These are phyloP conservation scores for Rhodomyrtus tomentosa DNA, from an alignment of 345 rosid genomes.

Conservation along the genomic window DNA sequence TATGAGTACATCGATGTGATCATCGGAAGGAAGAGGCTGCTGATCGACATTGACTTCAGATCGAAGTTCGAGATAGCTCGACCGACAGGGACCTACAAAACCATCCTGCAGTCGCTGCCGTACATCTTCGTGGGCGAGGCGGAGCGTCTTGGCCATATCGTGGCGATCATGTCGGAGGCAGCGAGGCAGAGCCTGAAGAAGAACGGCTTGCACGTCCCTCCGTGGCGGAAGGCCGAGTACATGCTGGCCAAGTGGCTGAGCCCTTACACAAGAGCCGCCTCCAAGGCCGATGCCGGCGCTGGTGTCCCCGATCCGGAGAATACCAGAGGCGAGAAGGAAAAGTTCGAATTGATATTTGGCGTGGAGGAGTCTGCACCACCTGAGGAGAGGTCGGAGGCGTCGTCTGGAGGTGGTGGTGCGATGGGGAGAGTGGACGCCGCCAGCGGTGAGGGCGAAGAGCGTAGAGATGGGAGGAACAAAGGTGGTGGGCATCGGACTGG, in stretches of 20 bases:
- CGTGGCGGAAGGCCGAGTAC: constrained; percentile 92
- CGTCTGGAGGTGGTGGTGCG: neutral
- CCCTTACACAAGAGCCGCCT: constrained; percentile 30
- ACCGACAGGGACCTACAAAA: constrained; percentile 59
- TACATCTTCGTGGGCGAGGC: no score
- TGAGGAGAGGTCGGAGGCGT: neutral
- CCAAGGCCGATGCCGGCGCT: neutral
- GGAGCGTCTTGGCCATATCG: constrained; percentile 66
- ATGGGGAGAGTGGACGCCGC: no score
- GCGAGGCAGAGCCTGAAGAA: constrained; percentile 82
- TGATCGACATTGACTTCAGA: constrained; percentile 81
- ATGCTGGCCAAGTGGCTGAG: constrained; percentile 85
- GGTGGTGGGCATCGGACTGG: no score
- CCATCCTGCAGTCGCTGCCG: constrained; percentile 68
- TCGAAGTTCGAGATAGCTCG: constrained; percentile 95
- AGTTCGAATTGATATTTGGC: constrained; percentile 44
- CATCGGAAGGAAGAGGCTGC: constrained; percentile 36
- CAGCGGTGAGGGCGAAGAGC: no score
- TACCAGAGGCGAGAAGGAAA: neutral
- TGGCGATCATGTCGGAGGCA: constrained; percentile 70
- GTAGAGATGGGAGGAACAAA: no score
- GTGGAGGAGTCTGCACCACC: neutral
- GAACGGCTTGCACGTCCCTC: constrained; percentile 89
- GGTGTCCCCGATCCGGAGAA: neutral
- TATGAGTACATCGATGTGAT: constrained; percentile 87